Conservation (phyloP, 805 yeast species). For the Yamadazyma ubonensis region DNA sequence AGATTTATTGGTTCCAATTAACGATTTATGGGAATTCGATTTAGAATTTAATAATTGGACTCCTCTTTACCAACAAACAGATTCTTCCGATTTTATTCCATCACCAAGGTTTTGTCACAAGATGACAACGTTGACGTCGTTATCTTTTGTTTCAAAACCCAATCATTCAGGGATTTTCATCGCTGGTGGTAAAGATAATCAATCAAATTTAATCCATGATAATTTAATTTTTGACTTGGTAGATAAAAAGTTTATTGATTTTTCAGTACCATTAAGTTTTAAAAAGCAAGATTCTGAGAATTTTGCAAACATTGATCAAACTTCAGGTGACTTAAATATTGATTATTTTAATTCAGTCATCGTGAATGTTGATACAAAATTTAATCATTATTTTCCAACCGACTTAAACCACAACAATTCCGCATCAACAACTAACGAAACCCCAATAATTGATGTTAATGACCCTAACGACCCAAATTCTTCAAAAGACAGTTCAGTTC, state of each 20-base stretch:
- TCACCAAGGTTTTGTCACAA: conserved; percentile 54
- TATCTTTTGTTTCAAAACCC: conserved; percentile 35
- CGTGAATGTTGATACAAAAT: conserved; percentile 26
- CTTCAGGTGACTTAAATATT: conserved; percentile 22
- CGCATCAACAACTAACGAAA: conserved; percentile 3
- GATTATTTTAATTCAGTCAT: conserved; percentile 36
- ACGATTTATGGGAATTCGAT: conserved; percentile 71
- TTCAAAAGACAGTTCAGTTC: no score
- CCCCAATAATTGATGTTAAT: conserved; percentile 1
- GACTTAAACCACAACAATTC: background rate
- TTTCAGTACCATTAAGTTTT: background rate
- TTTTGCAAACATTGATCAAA: conserved; percentile 17
- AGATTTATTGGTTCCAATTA: conserved; percentile 45
- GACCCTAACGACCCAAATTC: conserved; percentile 4
- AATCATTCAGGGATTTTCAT: conserved; percentile 50
- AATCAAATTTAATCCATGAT: conserved; percentile 30
- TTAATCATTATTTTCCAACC: conserved; percentile 11
- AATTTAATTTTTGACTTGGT: conserved; percentile 47
- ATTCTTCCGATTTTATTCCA: conserved; percentile 15
- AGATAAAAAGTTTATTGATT: conserved; percentile 30
- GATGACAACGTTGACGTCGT: conserved; percentile 40
- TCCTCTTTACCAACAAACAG: conserved; percentile 34
- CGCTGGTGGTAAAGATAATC: conserved; percentile 51
- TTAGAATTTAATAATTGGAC: conserved; percentile 53
- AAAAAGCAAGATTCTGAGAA: conserved; percentile 5